Evolutionary conservation across 202 grass and related monocot genomes (phyloP).

Genomic region (Cymbopogon flexuosus): DNA sequence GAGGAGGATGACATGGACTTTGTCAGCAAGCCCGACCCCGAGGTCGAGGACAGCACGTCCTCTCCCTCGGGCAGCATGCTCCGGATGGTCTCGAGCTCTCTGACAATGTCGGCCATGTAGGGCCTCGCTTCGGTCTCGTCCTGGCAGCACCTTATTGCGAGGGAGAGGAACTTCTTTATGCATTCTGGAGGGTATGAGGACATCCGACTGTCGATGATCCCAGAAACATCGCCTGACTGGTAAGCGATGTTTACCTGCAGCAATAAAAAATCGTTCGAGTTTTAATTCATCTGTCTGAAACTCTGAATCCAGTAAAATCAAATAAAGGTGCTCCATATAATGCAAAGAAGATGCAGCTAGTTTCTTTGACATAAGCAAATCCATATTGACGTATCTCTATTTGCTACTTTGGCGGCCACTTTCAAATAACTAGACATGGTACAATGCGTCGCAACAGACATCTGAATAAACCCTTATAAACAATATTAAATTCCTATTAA

Average conservation of each 20-base stretch:
- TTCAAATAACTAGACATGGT: background rate
- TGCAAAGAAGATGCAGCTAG: background rate
- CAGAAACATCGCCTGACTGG: constrained; percentile 44
- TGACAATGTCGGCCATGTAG: constrained; percentile 68
- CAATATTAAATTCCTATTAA: background rate
- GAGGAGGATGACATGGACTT: constrained; percentile 28
- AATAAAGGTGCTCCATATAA: background rate
- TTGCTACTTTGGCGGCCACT: background rate
- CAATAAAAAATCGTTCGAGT: background rate
- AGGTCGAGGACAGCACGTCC: background rate
- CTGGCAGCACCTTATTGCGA: constrained; percentile 65
- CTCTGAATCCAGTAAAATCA: background rate
- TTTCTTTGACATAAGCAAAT: background rate
- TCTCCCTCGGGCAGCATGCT: constrained; percentile 48
- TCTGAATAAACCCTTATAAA: background rate
- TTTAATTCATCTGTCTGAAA: background rate
- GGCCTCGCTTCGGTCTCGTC: constrained; percentile 68
- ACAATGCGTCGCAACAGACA: background rate
- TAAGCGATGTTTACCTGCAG: constrained; percentile 60
- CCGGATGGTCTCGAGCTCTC: constrained; percentile 65
- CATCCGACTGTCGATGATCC: constrained; percentile 59
- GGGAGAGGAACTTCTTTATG: constrained; percentile 41
- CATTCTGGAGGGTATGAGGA: constrained; percentile 45
- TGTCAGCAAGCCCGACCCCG: constrained; percentile 5
- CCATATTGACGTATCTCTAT: background rate